Conservation (phyloP, 225 moss, liverwort and hornwort genomes). For the Lunularia cruciata region DNA sequence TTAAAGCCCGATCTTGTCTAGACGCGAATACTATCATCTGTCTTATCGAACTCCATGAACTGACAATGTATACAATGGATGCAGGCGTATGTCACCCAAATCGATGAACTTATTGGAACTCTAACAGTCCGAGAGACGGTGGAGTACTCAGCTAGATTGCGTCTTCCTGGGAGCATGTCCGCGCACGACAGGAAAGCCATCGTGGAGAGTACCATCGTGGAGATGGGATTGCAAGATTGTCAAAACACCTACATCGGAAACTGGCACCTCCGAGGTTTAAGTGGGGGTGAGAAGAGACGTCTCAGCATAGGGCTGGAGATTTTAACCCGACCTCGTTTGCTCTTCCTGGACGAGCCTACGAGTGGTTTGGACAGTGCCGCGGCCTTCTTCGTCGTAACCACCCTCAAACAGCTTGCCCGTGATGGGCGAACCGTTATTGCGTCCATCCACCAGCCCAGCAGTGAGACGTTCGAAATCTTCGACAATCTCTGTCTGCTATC, state of each 20-base stretch:
- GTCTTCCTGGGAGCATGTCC: constrained; percentile 42
- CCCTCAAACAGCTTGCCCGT: constrained; percentile 34
- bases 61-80: no score
- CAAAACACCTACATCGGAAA: constrained; percentile 75
- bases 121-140: constrained; percentile 79
- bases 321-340: constrained; percentile 66
- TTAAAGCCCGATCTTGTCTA: no score
- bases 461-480: constrained; percentile 41
- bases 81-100: constrained; percentile 88
- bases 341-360: constrained; percentile 91
- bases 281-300: constrained; percentile 86
- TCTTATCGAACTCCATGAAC: no score
- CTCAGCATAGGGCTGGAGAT: constrained; percentile 85
- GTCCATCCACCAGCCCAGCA: constrained; percentile 48
- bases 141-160: constrained; percentile 63
- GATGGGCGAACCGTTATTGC: constrained; percentile 41
- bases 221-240: constrained; percentile 81
- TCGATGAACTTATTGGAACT: constrained; percentile 80
- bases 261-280: constrained; percentile 83
- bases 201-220: constrained; percentile 64
- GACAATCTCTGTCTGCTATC: constrained; percentile 40
- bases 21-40: no score
- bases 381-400: constrained; percentile 40
- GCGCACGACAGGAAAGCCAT: constrained; percentile 40
- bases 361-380: constrained; percentile 76